Evolutionary conservation across 306 rosid genomes (phyloP).

Genomic region (Corylus heterophylla): DNA sequence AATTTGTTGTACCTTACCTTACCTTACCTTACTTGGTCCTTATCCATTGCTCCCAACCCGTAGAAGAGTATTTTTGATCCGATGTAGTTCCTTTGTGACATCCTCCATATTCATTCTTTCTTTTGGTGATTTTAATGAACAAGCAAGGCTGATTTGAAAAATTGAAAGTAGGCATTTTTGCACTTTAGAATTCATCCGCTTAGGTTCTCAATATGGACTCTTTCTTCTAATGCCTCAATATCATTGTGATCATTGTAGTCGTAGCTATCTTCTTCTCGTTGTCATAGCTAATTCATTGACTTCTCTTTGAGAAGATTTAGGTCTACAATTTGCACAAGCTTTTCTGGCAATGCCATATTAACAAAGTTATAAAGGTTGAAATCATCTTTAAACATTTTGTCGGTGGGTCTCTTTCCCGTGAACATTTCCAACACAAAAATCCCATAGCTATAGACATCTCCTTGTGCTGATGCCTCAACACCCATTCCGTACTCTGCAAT

Average conservation of each 20-base stretch:
- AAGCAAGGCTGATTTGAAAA: conserved; percentile 27
- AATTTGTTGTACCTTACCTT: too few species aligned
- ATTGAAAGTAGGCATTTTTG: conserved; percentile 26
- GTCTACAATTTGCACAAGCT: conserved; percentile 32
- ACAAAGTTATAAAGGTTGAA: conserved; percentile 26
- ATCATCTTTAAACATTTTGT: conserved; percentile 34
- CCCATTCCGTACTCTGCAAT: conserved; percentile 39
- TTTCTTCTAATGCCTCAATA: not conserved
- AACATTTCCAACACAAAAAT: conserved; percentile 38
- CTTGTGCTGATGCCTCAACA: conserved; percentile 22
- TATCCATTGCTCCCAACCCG: not conserved
- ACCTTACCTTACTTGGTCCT: not conserved
- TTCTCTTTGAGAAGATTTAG: conserved; percentile 25
- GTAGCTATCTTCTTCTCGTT: not conserved
- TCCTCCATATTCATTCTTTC: conserved; percentile 34
- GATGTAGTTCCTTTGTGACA: conserved; percentile 25
- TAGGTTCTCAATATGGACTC: not conserved
- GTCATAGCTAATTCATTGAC: not conserved
- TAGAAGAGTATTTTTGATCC: conserved; percentile 2
- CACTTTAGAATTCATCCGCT: not conserved
- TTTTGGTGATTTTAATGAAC: conserved; percentile 28
- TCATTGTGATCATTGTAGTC: not conserved
- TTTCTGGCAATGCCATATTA: conserved; percentile 25
- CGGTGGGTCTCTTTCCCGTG: conserved; percentile 30
- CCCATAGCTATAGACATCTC: conserved; percentile 41